phyloP scores from a whole-genome alignment of 768 basidiomycete genomes.

The Termitomyces sp. region DNA sequence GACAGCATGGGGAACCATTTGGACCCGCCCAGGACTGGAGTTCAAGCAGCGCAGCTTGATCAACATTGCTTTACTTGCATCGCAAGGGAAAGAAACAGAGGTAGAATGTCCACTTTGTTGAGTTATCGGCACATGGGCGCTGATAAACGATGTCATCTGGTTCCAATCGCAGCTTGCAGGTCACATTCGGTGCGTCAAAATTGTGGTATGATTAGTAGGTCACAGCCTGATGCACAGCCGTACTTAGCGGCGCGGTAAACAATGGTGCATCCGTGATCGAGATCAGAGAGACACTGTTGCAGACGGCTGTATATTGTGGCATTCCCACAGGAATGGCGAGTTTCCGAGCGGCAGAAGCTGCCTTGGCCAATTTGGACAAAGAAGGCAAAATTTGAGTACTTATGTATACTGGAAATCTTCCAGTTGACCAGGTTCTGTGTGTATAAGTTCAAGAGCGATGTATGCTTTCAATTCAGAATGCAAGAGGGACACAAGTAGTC shows the following conservation, averaged over 20 bases:
- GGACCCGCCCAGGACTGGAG: constrained; percentile 41
- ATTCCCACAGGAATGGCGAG: constrained; percentile 37
- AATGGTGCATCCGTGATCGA: constrained; percentile 39
- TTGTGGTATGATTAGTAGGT: background rate
- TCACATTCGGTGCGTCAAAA: constrained; percentile 25
- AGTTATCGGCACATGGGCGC: background rate
- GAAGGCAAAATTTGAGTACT: constrained; percentile 21
- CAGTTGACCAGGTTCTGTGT: background rate
- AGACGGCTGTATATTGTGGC: constrained; percentile 35
- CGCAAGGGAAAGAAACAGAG: constrained; percentile 38
- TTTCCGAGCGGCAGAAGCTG: constrained; percentile 35
- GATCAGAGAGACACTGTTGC: constrained; percentile 37
- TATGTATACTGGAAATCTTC: background rate
- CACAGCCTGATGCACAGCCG: background rate
- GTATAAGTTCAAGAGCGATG: background rate
- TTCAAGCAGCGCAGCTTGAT: constrained; percentile 41
- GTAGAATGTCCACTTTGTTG: constrained; percentile 16
- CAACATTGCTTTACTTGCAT: constrained; percentile 35
- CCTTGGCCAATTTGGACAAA: constrained; percentile 30
- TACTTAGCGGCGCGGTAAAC: constrained; percentile 37
- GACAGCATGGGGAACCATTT: constrained; percentile 43
- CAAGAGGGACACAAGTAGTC: no score
- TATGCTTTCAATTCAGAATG: background rate
- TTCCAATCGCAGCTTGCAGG: constrained; percentile 24
- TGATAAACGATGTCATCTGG: background rate